Base-by-base conservation (phyloP, 768 basidiomycete genomes). In the Tylopilus felleus region DNA sequence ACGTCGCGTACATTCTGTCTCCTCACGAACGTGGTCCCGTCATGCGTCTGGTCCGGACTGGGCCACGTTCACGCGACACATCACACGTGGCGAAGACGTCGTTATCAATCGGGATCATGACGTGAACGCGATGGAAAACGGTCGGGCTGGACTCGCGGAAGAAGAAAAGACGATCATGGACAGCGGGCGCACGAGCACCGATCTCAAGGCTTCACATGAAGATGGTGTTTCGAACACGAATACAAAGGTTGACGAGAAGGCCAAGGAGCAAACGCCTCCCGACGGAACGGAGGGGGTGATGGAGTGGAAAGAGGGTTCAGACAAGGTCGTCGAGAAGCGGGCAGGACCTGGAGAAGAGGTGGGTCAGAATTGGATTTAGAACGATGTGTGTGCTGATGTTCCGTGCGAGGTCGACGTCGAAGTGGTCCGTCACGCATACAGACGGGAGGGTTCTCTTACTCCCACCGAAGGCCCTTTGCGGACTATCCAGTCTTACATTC, bases 1-100 rank as follows among this genome's bases (percentile, higher is more conserved):
- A 17, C 79, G 90, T 28, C 84, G 93, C 23, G 93, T 98, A n/a
- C 93, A 95, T 67, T 86, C 82, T 1, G 70, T 68, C 12, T 67
- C 65, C n/a, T 88, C 90, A 14, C 81, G 93, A 60, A 98, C 96
- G 8, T 93, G 90, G 87, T 95, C 93, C 9, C 78, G 93, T 48
- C 83, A 88, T 60, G 80, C 85, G 28, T 71, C 76, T 27, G 73
- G 76, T 39, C 90, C 94, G 0, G 92, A 94, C 42, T 97, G 94
- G 92, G 79, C 91, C 9, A 84, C 81, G 45, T 85, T 89, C 59
- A 86, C 88, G 17, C 77, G 84, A 33, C 78, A 83, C 36, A 83
- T 95, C 47, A 74, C 77, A 13, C 80, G 86, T 1, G 85, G 81
- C 5, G 86, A 88, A 48, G 86, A 88, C 42, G 84, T 96, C 56